These are phyloP conservation scores for Thraustochytrium sp. DNA, from an alignment of 352 stramenopile genomes.

Conservation along the genomic window DNA sequence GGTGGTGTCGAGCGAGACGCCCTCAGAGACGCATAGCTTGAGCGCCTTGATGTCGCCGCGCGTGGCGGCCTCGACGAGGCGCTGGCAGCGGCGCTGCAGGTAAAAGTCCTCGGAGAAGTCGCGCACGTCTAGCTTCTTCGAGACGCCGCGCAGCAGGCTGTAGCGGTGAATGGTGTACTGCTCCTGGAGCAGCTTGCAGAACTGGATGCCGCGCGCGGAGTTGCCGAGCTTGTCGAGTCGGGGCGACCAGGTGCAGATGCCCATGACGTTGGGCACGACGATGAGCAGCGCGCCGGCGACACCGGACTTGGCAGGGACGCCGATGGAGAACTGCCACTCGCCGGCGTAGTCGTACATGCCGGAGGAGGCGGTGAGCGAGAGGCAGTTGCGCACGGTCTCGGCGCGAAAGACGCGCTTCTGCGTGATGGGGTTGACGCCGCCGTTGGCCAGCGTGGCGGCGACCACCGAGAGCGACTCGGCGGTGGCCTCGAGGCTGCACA, in stretches of 20 bases:
- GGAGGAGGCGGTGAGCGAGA: conserved; percentile 52
- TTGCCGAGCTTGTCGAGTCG: conserved; percentile 56
- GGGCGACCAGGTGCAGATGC: conserved; percentile 54
- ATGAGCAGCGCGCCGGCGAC: conserved; percentile 52
- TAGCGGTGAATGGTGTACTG: conserved; percentile 47
- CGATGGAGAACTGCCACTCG: conserved; percentile 51
- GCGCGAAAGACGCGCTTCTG: conserved; percentile 50
- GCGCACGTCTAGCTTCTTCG: conserved; percentile 1
- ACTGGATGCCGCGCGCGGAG: conserved; percentile 51
- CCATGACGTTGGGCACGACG: conserved; percentile 54
- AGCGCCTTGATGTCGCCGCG: conserved; percentile 51
- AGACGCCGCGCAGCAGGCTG: conserved; percentile 33
- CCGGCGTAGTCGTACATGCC: conserved; percentile 57
- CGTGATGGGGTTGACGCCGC: conserved; percentile 53
- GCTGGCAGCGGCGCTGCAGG: conserved; percentile 51
- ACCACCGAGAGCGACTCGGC: conserved; percentile 49
- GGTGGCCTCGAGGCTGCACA: conserved; percentile 53
- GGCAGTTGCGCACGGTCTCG: conserved; percentile 48
- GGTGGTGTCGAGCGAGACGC: conserved; percentile 60
- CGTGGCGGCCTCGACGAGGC: conserved; percentile 58
- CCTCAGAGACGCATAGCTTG: conserved; percentile 48
- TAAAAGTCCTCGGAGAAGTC: conserved; percentile 30
- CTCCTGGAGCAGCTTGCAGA: conserved; percentile 49
- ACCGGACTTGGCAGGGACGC: conserved; percentile 54
- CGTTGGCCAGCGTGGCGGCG: conserved; percentile 54